Percentiles rank a stretch among this genome's conserved stretches.
Evolutionary conservation across 2,329 filamentous ascomycete genomes (phyloP).

Genomic region (Aspergillus brunneoviolaceus): DNA sequence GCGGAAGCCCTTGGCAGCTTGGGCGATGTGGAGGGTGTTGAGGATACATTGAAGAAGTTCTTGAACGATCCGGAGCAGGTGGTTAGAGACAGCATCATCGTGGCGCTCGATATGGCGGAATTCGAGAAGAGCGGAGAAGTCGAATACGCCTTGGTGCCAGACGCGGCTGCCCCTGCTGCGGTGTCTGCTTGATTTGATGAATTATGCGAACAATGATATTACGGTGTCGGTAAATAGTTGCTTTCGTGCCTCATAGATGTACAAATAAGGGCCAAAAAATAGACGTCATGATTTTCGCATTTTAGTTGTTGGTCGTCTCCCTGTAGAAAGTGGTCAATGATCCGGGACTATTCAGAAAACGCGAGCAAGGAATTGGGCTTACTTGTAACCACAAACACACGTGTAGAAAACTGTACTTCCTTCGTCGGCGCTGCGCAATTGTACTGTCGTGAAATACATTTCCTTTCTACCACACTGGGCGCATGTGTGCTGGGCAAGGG

Average conservation of each 20-base stretch:
- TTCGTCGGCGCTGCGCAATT: conserved; percentile 90
- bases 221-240: conserved; percentile 17
- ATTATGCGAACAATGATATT: conserved; percentile 12
- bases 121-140: conserved; percentile 85
- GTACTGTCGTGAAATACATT: conserved; percentile 80
- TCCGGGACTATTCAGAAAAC: neutral
- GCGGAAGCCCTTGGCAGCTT: conserved; percentile 93
- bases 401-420: conserved; percentile 88
- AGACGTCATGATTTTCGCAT: conserved; percentile 13
- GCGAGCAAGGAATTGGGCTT: conserved; percentile 36
- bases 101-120: conserved; percentile 96
- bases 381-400: conserved; percentile 85
- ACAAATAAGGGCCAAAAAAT: conserved; percentile 19
- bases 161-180: conserved; percentile 38
- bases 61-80: conserved; percentile 88
- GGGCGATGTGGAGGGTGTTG: conserved; percentile 89
- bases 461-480: conserved; percentile 77
- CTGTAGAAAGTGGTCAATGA: conserved; percentile 26
- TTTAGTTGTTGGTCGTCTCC: conserved; percentile 40
- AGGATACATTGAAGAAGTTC: conserved; percentile 78
- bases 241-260: conserved; percentile 27
- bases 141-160: conserved; percentile 89
- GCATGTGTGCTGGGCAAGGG: conserved; percentile 68
- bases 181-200: conserved; percentile 31
- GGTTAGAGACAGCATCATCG: conserved; percentile 89